phyloP scores from a whole-genome alignment of 257 asterid genomes.

The Ilex aquifolium region DNA sequence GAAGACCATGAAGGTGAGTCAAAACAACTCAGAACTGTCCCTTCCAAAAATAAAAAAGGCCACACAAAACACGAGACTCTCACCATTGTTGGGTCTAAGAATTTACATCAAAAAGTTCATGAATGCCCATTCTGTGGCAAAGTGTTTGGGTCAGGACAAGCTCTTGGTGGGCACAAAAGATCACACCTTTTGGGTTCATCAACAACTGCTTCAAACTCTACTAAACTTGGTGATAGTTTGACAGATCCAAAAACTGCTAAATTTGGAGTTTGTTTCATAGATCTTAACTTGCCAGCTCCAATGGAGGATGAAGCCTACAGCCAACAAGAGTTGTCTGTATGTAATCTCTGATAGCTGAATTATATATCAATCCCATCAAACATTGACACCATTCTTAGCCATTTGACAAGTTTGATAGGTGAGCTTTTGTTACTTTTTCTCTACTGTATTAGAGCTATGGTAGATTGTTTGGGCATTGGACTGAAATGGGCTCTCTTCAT shows the following conservation, averaged over 20 bases:
- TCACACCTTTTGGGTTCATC: slow-evolving; percentile 30
- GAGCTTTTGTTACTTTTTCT: not conserved
- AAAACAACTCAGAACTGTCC: not conserved
- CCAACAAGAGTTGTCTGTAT: slow-evolving; percentile 9
- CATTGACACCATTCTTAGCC: not conserved
- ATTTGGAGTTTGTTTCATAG: slow-evolving; percentile 19
- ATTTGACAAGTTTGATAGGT: not conserved
- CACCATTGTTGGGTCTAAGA: not conserved
- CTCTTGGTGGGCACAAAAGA: slow-evolving; percentile 67
- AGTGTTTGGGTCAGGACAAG: slow-evolving; percentile 51
- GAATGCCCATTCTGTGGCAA: slow-evolving; percentile 51
- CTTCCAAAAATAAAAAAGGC: too few relatives aligned
- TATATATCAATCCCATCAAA: not conserved
- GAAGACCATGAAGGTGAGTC: slow-evolving; percentile 7
- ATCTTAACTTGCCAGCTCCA: slow-evolving; percentile 46
- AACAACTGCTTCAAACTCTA: slow-evolving; percentile 1
- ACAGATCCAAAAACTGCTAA: slow-evolving; percentile 14
- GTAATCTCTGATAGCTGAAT: slow-evolving; percentile 18
- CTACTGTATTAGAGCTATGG: not conserved
- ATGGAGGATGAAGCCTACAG: slow-evolving; percentile 25
- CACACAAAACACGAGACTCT: too few relatives aligned
- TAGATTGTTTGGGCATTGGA: not conserved
- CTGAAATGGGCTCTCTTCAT: not conserved
- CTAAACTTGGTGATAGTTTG: slow-evolving; percentile 10
- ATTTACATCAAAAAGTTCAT: slow-evolving; percentile 18